Evolutionary conservation across 2,329 filamentous ascomycete genomes (phyloP).

Genomic region (Aspergillus bombycis): DNA sequence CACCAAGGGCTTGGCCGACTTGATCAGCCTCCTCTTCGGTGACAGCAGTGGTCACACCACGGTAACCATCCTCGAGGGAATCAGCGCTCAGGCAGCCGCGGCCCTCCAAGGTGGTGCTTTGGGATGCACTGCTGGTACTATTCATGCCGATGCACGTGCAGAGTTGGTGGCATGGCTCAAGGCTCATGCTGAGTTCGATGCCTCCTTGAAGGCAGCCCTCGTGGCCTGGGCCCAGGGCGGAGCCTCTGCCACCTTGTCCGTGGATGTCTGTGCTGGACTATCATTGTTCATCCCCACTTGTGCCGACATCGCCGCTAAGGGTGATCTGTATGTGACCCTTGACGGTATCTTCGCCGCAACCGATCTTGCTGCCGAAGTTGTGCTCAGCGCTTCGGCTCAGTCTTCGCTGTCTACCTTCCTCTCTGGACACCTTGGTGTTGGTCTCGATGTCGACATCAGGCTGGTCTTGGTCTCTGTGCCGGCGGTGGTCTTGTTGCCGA

Average conservation of each 20-base stretch:
- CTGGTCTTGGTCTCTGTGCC: conserved; percentile 38
- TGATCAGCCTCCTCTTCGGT: conserved; percentile 29
- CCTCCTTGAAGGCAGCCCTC: conserved; percentile 32
- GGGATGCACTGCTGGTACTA: conserved; percentile 34
- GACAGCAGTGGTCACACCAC: conserved; percentile 21
- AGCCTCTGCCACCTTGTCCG: conserved; percentile 27
- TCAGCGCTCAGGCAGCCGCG: conserved; percentile 38
- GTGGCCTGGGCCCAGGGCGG: conserved; percentile 37
- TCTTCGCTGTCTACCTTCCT: conserved; percentile 34
- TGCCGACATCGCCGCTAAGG: conserved; percentile 39
- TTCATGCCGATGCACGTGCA: conserved; percentile 31
- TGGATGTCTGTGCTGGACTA: conserved; percentile 35
- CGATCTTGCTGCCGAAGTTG: conserved; percentile 31
- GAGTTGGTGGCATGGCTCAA: conserved; percentile 36
- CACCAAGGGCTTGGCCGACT: conserved; percentile 24
- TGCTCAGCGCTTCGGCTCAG: conserved; percentile 35
- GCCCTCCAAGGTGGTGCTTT: conserved; percentile 40
- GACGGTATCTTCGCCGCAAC: conserved; percentile 39
- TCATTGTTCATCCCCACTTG: conserved; percentile 38
- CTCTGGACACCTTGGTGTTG: conserved; percentile 19
- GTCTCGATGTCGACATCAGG: conserved; percentile 33
- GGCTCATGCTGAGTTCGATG: conserved; percentile 28
- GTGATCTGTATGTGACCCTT: conserved; percentile 38
- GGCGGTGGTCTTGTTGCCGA: conserved; percentile 36
- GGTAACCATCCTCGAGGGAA: conserved; percentile 29